Conservation (phyloP, 2,329 filamentous ascomycete species). For the Fusarium robinianum region DNA sequence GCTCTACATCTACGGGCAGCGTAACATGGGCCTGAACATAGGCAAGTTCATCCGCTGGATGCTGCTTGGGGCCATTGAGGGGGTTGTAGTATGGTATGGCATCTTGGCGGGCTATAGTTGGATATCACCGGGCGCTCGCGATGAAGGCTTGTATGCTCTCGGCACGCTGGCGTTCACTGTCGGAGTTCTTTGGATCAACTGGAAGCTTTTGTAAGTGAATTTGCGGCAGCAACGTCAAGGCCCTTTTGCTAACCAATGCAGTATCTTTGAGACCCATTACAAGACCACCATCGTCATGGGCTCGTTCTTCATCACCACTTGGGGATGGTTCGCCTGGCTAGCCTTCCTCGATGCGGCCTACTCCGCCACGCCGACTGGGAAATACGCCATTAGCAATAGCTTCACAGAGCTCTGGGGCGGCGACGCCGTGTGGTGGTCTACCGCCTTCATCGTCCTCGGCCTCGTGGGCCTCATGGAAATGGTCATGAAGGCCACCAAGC, state of each 20-base stretch:
- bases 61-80: constrained; percentile 71
- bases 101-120: constrained; percentile 57
- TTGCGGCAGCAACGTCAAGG: neutral
- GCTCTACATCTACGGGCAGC: constrained; percentile 83
- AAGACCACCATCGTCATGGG: constrained; percentile 67
- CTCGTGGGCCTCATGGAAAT: constrained; percentile 69
- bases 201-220: constrained; percentile 70
- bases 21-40: constrained; percentile 72
- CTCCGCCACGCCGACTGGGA: constrained; percentile 48
- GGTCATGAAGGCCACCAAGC: constrained; percentile 55
- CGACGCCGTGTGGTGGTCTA: constrained; percentile 75
- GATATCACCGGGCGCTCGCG: constrained; percentile 56
- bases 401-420: constrained; percentile 70
- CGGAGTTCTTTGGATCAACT: constrained; percentile 72
- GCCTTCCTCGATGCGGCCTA: constrained; percentile 71
- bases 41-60: constrained; percentile 78
- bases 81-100: constrained; percentile 74
- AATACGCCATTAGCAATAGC: constrained; percentile 70
- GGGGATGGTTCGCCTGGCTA: constrained; percentile 76
- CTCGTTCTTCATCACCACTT: constrained; percentile 61
- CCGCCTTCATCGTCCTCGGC: constrained; percentile 65
- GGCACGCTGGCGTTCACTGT: constrained; percentile 74
- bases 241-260: constrained; percentile 33
- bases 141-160: constrained; percentile 73
- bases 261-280: constrained; percentile 77